Percentiles rank a stretch among this genome's conserved stretches.
phyloP scores from a whole-genome alignment of 1,139 yeast genomes.

The Geotrichum restrictum region DNA sequence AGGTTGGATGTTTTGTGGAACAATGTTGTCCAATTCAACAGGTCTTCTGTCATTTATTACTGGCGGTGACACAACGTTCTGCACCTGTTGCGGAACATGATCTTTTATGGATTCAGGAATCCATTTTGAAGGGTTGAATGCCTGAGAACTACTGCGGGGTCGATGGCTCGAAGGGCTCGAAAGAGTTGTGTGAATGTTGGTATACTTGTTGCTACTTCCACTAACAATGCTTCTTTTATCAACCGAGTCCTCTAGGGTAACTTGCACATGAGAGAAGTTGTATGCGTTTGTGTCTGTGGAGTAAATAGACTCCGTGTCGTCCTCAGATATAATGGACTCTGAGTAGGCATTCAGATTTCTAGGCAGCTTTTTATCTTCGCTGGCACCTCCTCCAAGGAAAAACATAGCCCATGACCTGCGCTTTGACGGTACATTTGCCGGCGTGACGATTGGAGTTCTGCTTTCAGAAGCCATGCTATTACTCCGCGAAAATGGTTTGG shows the following conservation, averaged over 20 bases:
- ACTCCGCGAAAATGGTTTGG: background rate
- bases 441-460: background rate
- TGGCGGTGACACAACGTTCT: constrained; percentile 24
- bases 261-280: background rate
- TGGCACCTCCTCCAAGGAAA: constrained; percentile 2
- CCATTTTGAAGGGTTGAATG: constrained; percentile 25
- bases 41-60: constrained; percentile 37
- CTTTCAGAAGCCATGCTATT: background rate
- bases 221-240: constrained; percentile 18
- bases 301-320: constrained; percentile 14
- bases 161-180: background rate
- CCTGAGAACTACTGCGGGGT: constrained; percentile 20
- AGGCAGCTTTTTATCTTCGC: background rate
- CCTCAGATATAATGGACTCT: constrained; percentile 12
- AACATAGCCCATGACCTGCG: constrained; percentile 10
- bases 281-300: constrained; percentile 9
- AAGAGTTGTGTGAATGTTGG: background rate
- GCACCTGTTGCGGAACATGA: constrained; percentile 29
- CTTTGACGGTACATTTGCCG: constrained; percentile 2
- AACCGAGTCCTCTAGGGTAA: constrained; percentile 6
- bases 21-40: constrained; percentile 47
- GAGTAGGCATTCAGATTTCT: constrained; percentile 1
- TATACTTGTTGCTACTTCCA: constrained; percentile 1
- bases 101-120: constrained; percentile 30
- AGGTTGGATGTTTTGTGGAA: constrained; percentile 38